phyloP scores from a whole-genome alignment of 257 asterid genomes.

The Jacaranda copaia region DNA sequence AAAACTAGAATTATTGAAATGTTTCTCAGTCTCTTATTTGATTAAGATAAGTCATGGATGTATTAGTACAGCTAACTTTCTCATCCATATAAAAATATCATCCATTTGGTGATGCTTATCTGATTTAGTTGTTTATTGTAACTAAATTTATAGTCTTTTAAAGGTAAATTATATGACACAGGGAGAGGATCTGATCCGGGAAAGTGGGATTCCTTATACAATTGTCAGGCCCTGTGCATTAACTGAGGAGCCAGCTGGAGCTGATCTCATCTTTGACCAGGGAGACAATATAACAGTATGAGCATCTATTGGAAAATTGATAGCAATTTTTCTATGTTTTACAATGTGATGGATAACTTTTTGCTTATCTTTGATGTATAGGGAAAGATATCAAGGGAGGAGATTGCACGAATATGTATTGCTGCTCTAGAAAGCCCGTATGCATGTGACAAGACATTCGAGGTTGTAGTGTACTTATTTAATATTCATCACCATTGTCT shows the following conservation, averaged over 20 bases:
- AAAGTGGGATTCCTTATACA: slow-evolving; percentile 89
- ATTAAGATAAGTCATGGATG: neutral
- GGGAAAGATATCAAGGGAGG: slow-evolving; percentile 96
- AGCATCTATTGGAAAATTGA: neutral
- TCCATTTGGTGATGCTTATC: neutral
- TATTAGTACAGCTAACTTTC: neutral
- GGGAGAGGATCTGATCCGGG: slow-evolving; percentile 95
- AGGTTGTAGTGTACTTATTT: slow-evolving; percentile 49
- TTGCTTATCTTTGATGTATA: slow-evolving; percentile 37
- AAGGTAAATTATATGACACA: slow-evolving; percentile 32
- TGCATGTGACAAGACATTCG: slow-evolving; percentile 91
- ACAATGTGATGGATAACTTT: neutral
- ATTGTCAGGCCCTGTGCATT: slow-evolving; percentile 96
- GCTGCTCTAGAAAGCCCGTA: slow-evolving; percentile 90
- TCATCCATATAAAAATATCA: neutral
- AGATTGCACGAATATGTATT: slow-evolving; percentile 86
- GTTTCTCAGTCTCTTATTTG: neutral
- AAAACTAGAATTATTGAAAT: neutral
- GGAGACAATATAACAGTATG: slow-evolving; percentile 95
- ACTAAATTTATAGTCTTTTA: slow-evolving; percentile 15
- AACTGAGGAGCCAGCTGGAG: slow-evolving; percentile 99
- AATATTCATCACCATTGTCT: neutral
- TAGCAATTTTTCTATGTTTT: neutral
- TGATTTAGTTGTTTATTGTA: neutral
- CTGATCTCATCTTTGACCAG: slow-evolving; percentile 93